A percentile compares a stretch with the other conserved stretches of the same genome.
phyloP scores from a whole-genome alignment of 2,329 filamentous ascomycete species.

The Drechslerella coelobrocha region DNA sequence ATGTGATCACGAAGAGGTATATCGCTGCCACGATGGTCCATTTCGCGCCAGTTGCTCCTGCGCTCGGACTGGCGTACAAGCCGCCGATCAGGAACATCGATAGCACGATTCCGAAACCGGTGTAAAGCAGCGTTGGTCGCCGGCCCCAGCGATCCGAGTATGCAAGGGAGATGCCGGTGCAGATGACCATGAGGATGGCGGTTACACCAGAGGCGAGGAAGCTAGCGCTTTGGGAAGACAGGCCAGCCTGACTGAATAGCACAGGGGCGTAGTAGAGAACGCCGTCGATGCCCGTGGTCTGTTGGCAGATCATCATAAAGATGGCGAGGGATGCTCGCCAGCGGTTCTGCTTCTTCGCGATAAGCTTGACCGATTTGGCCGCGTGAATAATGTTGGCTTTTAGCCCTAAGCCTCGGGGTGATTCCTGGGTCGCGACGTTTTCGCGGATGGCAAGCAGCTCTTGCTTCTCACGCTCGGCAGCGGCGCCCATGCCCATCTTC shows the following conservation, averaged over 20 bases:
- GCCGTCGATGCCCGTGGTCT: conserved; percentile 69
- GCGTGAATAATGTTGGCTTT: conserved; percentile 32
- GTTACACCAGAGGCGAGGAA: conserved; percentile 70
- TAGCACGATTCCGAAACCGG: conserved; percentile 63
- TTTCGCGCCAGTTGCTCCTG: conserved; percentile 58
- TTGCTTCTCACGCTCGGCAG: conserved; percentile 61
- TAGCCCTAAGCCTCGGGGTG: conserved; percentile 53
- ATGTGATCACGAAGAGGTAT: conserved; percentile 63
- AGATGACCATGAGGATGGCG: conserved; percentile 66
- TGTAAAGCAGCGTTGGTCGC: conserved; percentile 64
- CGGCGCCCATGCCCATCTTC: conserved; percentile 61
- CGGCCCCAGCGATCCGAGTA: conserved; percentile 67
- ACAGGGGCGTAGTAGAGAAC: conserved; percentile 69
- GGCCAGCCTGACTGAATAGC: conserved; percentile 68
- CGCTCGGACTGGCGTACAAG: conserved; percentile 62
- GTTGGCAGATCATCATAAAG: conserved; percentile 68
- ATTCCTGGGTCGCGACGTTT: conserved; percentile 52
- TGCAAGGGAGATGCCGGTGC: conserved; percentile 66
- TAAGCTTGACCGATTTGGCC: conserved; percentile 28
- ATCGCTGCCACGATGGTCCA: conserved; percentile 65
- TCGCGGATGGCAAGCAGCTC: conserved; percentile 58
- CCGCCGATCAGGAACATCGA: conserved; percentile 65
- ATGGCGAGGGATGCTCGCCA: conserved; percentile 63
- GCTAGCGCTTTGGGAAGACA: conserved; percentile 64
- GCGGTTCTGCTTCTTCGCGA: conserved; percentile 59